Conservation (phyloP, 805 yeast genomes). For the Metschnikowia matae region DNA sequence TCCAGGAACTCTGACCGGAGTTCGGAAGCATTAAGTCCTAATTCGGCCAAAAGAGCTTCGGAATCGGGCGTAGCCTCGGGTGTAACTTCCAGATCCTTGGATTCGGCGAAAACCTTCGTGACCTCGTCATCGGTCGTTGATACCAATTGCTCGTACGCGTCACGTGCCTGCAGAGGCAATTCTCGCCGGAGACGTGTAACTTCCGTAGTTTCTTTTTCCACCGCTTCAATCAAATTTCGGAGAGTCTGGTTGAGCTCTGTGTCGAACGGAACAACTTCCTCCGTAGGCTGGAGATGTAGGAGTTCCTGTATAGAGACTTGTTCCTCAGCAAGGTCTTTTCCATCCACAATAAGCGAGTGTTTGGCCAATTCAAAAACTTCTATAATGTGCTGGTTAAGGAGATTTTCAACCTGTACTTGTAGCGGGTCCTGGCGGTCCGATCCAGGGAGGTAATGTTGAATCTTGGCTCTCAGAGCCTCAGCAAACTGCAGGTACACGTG, state of each 20-base stretch:
- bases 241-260: constrained; percentile 55
- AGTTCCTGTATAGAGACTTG: constrained; percentile 21
- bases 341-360: constrained; percentile 56
- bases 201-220: constrained; percentile 59
- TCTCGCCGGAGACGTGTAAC: constrained; percentile 53
- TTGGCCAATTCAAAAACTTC: constrained; percentile 56
- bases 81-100: constrained; percentile 7
- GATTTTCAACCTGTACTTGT: constrained; percentile 38
- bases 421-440: constrained; percentile 42
- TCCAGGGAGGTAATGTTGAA: constrained; percentile 47
- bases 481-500: constrained; percentile 44
- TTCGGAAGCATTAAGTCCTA: neutral
- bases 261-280: constrained; percentile 68
- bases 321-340: constrained; percentile 34
- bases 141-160: constrained; percentile 34
- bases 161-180: constrained; percentile 42
- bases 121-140: constrained; percentile 29
- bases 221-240: constrained; percentile 50
- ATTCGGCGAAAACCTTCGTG: constrained; percentile 23
- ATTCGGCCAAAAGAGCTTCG: neutral
- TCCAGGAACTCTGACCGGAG: constrained; percentile 23
- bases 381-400: constrained; percentile 44
- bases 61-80: constrained; percentile 9
- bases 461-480: constrained; percentile 39
- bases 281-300: constrained; percentile 26